Conservation (phyloP, 2,329 filamentous ascomycete genomes). For the Cladosporium sp. region DNA sequence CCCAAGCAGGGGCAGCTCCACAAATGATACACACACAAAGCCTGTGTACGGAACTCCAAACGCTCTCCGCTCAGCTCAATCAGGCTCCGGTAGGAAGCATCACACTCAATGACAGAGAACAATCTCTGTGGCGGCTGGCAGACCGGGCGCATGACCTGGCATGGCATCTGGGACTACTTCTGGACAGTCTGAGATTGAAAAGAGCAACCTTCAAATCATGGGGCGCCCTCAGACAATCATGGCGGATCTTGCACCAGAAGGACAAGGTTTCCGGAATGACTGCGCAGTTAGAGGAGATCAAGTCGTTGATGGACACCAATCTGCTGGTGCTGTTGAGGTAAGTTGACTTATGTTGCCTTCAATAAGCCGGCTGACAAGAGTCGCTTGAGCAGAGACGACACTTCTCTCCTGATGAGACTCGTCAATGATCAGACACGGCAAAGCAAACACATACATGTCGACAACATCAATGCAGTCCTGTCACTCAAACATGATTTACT, state of each 20-base stretch:
- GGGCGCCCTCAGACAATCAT: neutral
- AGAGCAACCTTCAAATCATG: neutral
- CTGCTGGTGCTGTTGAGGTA: too few relatives aligned
- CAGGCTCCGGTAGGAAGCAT: neutral
- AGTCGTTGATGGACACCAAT: too few relatives aligned
- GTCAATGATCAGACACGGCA: too few relatives aligned
- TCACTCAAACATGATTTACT: neutral
- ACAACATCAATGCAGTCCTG: neutral
- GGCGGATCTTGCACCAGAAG: neutral
- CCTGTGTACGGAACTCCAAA: neutral
- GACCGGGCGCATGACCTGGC: neutral
- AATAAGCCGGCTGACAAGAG: too few relatives aligned
- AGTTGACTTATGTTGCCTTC: too few relatives aligned
- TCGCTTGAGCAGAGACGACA: too few relatives aligned
- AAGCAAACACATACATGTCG: neutral
- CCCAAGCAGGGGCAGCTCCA: neutral
- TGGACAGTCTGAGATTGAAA: neutral
- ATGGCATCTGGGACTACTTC: neutral
- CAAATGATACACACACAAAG: neutral
- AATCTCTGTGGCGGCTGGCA: neutral
- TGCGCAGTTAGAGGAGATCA: too few relatives aligned
- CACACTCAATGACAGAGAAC: neutral
- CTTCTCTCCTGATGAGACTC: too few relatives aligned
- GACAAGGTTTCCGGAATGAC: neutral
- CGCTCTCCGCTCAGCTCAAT: neutral